Percentiles rank a stretch among this genome's conserved stretches.
phyloP scores from a whole-genome alignment of 2,329 filamentous ascomycete genomes.

The Dactylellina drechsleri region DNA sequence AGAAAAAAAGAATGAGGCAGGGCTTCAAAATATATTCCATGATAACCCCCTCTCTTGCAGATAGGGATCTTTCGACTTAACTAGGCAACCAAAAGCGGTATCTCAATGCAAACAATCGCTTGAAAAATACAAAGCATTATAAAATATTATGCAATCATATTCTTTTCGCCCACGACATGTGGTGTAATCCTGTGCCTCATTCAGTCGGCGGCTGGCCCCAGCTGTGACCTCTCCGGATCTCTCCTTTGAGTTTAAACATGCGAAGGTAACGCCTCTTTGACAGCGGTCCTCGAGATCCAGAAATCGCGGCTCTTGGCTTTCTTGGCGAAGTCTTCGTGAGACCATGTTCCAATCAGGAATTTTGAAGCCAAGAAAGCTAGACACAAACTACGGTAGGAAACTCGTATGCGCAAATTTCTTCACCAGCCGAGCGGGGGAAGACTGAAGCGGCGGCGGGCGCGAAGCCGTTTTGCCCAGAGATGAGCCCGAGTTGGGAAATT shows the following conservation, averaged over 20 bases:
- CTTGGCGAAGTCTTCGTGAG: neutral
- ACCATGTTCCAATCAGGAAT: conserved; percentile 9
- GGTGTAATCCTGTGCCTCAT: neutral
- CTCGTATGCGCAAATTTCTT: conserved; percentile 12
- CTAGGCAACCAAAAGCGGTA: conserved; percentile 3
- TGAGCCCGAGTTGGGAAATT: neutral
- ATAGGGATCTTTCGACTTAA: neutral
- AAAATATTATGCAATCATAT: neutral
- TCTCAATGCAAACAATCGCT: neutral
- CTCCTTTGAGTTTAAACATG: conserved; percentile 10
- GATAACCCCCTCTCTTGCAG: neutral
- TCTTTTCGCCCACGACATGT: no score
- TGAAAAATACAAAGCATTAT: neutral
- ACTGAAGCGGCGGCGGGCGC: conserved; percentile 5
- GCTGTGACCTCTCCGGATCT: neutral
- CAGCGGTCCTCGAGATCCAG: neutral
- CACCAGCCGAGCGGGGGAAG: conserved; percentile 20
- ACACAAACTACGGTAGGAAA: conserved; percentile 23
- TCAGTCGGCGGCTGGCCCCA: neutral
- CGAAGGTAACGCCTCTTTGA: neutral
- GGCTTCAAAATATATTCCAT: neutral
- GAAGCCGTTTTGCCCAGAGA: neutral
- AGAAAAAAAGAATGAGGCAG: neutral
- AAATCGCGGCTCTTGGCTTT: neutral
- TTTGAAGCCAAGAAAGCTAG: conserved; percentile 14